phyloP scores from a whole-genome alignment of 352 stramenopile species.

The Phytopythium ostracodes region DNA sequence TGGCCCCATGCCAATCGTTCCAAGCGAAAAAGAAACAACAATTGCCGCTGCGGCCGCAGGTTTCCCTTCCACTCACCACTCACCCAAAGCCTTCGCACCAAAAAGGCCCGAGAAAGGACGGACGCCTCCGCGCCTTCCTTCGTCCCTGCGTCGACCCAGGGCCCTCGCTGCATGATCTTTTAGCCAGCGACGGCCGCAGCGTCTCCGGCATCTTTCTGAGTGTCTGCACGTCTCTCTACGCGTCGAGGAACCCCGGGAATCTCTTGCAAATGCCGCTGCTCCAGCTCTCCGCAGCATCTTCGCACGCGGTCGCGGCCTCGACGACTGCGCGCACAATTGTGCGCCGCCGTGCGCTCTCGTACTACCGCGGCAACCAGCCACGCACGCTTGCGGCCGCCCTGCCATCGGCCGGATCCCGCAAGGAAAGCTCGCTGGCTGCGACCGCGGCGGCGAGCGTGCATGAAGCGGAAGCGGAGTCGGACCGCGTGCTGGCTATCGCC shows the following conservation, averaged over 20 bases:
- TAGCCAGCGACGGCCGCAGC: background rate
- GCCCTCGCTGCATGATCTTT: constrained; percentile 2
- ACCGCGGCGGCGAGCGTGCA: constrained; percentile 11
- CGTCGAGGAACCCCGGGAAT: background rate
- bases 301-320: constrained; percentile 2
- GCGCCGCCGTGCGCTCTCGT: constrained; percentile 9
- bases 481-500: constrained; percentile 24
- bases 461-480: constrained; percentile 12
- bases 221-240: background rate
- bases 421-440: constrained; percentile 27
- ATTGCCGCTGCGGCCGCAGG: background rate
- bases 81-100: background rate
- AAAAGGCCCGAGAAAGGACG: constrained; percentile 3
- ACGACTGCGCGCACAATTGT: constrained; percentile 19
- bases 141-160: constrained; percentile 1
- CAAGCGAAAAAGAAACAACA: background rate
- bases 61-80: constrained; percentile 4
- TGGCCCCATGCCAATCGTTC: constrained; percentile 9
- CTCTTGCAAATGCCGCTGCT: background rate
- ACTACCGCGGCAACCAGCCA: constrained; percentile 8
- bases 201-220: background rate
- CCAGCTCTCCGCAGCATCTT: constrained; percentile 11
- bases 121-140: background rate
- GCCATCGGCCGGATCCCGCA: constrained; percentile 4
- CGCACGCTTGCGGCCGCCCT: constrained; percentile 9